These are phyloP conservation scores for Podospora pseudocomata DNA, from an alignment of 495 filamentous ascomycete species.

Conservation along the genomic window DNA sequence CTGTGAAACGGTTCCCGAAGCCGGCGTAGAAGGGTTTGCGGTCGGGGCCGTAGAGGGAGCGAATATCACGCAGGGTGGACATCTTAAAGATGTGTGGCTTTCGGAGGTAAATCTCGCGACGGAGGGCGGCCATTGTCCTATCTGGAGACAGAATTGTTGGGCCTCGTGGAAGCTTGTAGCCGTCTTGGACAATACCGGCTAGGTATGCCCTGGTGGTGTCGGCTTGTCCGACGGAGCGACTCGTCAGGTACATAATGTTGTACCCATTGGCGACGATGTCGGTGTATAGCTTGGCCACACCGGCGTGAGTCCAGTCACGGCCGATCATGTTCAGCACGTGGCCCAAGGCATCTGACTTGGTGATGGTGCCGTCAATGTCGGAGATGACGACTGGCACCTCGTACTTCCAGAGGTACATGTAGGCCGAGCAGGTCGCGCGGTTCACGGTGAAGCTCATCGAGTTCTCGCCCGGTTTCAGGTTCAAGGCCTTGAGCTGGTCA, in stretches of 20 bases:
- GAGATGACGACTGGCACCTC: slow-evolving; percentile 93
- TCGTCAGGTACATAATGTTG: slow-evolving; percentile 97
- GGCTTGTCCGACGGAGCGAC: slow-evolving; percentile 86
- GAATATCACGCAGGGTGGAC: slow-evolving; percentile 92
- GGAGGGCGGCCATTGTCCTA: slow-evolving; percentile 89
- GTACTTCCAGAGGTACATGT: slow-evolving; percentile 89
- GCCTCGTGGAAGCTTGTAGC: slow-evolving; percentile 79
- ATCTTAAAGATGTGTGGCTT: slow-evolving; percentile 99
- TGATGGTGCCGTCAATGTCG: slow-evolving; percentile 98
- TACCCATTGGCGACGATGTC: slow-evolving; percentile 97
- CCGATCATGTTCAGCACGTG: slow-evolving; percentile 98
- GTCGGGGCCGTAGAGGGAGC: slow-evolving; percentile 76
- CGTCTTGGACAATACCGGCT: slow-evolving; percentile 83
- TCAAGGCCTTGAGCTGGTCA: slow-evolving; percentile 84
- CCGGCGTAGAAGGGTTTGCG: slow-evolving; percentile 90
- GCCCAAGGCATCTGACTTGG: slow-evolving; percentile 96
- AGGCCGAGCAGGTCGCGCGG: slow-evolving; percentile 81
- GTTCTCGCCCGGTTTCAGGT: slow-evolving; percentile 81
- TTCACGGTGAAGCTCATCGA: slow-evolving; percentile 95
- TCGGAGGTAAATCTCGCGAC: slow-evolving; percentile 89
- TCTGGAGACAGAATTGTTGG: slow-evolving; percentile 95
- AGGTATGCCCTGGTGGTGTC: slow-evolving; percentile 90
- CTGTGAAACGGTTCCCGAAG: slow-evolving; percentile 94
- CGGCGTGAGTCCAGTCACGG: slow-evolving; percentile 95
- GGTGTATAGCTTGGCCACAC: slow-evolving; percentile 93